A percentile compares a stretch with the other conserved stretches of the same genome.
These are phyloP conservation scores for Arachnomyces sp. DNA, from an alignment of 2,329 filamentous ascomycete genomes.

Conservation along the genomic window DNA sequence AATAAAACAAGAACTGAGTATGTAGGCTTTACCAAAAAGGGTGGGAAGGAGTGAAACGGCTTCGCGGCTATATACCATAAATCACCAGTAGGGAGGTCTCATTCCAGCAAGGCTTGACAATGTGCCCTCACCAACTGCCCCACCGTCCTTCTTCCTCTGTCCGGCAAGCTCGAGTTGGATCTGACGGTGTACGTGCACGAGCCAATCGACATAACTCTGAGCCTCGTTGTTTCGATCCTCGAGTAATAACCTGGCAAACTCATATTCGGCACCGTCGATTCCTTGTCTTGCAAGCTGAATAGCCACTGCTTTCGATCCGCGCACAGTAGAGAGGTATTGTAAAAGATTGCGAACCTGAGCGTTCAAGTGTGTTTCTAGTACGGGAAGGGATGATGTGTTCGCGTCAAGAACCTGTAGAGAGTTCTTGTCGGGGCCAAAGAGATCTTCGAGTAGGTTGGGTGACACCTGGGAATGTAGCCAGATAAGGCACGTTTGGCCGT, in stretches of 20 bases:
- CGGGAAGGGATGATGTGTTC: conserved; percentile 68
- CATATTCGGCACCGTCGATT: conserved; percentile 88
- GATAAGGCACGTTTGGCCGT: conserved; percentile 81
- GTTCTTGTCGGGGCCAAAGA: conserved; percentile 71
- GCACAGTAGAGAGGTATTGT: conserved; percentile 70
- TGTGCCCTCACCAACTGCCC: conserved; percentile 28
- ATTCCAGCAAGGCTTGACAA: conserved; percentile 38
- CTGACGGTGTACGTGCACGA: conserved; percentile 87
- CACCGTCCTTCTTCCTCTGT: conserved; percentile 41
- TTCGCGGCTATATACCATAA: neutral
- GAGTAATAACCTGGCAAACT: conserved; percentile 83
- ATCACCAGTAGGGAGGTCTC: conserved; percentile 39
- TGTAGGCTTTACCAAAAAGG: too few species aligned
- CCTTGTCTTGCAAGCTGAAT: conserved; percentile 88
- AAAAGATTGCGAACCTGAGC: conserved; percentile 91
- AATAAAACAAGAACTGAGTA: too few species aligned
- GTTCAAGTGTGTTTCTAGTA: conserved; percentile 85
- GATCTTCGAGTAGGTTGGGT: conserved; percentile 78
- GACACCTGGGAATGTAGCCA: conserved; percentile 93
- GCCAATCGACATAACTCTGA: conserved; percentile 96
- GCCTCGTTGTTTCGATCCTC: conserved; percentile 97
- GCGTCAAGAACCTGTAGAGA: conserved; percentile 70
- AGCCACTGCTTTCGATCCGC: conserved; percentile 79
- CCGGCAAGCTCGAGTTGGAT: conserved; percentile 73
- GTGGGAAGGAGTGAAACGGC: too few species aligned